These are phyloP conservation scores for Colletotrichum sp. DNA, from an alignment of 2,329 filamentous ascomycete genomes.

Conservation along the genomic window DNA sequence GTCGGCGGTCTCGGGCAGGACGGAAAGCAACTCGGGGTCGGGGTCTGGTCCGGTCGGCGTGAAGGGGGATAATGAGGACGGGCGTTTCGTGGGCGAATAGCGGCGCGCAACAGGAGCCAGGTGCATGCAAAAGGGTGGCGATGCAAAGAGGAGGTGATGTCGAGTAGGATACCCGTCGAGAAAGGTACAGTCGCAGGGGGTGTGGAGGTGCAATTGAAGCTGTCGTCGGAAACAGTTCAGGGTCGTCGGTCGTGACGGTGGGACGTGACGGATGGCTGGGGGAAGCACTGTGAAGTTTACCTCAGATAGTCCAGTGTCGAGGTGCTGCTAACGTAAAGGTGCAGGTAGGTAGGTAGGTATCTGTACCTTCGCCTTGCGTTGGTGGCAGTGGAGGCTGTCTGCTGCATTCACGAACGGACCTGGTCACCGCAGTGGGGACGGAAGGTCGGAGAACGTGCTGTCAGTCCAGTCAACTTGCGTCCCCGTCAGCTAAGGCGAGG, in stretches of 20 bases:
- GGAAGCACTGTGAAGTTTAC: background rate
- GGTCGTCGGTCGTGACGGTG: background rate
- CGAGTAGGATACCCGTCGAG: background rate
- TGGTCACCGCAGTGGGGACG: background rate
- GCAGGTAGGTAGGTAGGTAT: background rate
- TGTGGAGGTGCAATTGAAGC: constrained; percentile 1
- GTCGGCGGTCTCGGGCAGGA: background rate
- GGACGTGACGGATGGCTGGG: background rate
- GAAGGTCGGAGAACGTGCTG: background rate
- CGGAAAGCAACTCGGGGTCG: background rate
- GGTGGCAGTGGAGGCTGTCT: background rate
- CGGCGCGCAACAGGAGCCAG: background rate
- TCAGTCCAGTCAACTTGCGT: background rate
- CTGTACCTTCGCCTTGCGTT: background rate
- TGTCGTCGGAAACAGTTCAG: background rate
- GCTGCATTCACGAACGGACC: background rate
- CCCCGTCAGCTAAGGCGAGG: background rate
- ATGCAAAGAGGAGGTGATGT: background rate
- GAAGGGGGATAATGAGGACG: background rate
- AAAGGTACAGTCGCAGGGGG: background rate
- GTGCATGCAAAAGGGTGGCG: background rate
- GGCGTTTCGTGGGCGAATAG: background rate
- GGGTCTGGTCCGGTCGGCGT: background rate
- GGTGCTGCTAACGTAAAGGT: background rate
- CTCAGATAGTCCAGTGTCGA: background rate